Conservation (phyloP, 1,284 basidiomycete species). For the Coniferiporia weirii region DNA sequence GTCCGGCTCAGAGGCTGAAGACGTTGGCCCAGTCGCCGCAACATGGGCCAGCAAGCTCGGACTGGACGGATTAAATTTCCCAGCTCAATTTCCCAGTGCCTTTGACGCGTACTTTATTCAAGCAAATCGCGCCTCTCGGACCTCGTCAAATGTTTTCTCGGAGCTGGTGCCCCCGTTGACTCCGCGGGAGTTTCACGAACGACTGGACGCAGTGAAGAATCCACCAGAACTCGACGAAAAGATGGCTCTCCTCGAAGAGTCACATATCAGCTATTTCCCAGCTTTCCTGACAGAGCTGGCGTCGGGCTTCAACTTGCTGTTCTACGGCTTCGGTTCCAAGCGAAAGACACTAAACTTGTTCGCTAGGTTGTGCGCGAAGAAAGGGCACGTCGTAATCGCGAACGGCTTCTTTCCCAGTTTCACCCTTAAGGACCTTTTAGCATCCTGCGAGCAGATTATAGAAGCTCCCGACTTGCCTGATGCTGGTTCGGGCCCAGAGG, state of each 20-base stretch:
- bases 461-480: constrained; percentile 39
- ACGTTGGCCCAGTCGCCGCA: background rate
- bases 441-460: constrained; percentile 34
- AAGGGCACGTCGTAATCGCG: constrained; percentile 70
- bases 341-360: constrained; percentile 69
- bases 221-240: constrained; percentile 28
- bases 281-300: constrained; percentile 68
- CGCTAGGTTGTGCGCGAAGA: constrained; percentile 49
- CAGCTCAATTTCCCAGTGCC: constrained; percentile 34
- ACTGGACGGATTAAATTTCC: constrained; percentile 1
- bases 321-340: constrained; percentile 88
- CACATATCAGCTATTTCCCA: constrained; percentile 42
- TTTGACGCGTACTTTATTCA: constrained; percentile 84
- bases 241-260: constrained; percentile 26
- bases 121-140: constrained; percentile 56
- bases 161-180: constrained; percentile 62
- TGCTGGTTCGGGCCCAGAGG: constrained; percentile 43
- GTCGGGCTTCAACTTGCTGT: constrained; percentile 80
- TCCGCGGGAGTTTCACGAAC: constrained; percentile 51
- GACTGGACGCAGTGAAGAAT: constrained; percentile 34
- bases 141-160: constrained; percentile 76
- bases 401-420: constrained; percentile 78
- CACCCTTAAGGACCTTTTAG: constrained; percentile 39
- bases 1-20: constrained; percentile 5
- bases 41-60: constrained; percentile 1